Evolutionary conservation across 345 rosid genomes (phyloP).

Genomic region (Schrenkiella parvula): DNA sequence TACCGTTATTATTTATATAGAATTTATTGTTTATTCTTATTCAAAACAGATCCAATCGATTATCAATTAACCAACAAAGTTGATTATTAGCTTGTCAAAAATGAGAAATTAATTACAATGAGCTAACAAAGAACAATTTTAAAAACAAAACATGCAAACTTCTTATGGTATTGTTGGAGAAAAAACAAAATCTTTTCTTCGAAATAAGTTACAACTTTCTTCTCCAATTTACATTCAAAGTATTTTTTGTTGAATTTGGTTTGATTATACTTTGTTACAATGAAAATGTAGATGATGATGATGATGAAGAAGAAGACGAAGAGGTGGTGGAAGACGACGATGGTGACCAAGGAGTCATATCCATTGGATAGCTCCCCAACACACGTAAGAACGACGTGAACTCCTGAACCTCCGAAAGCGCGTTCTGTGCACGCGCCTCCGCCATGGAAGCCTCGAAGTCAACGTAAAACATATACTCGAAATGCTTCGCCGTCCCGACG

Average conservation of each 20-base stretch:
- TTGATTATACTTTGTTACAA: background rate
- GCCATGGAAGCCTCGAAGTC: conserved; percentile 99
- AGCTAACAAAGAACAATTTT: background rate
- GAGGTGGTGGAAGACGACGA: background rate
- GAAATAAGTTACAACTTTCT: background rate
- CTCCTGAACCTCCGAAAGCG: conserved; percentile 94
- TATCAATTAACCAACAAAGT: background rate
- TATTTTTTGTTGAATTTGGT: background rate
- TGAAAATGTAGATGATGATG: conserved; percentile 7
- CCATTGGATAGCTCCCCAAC: conserved; percentile 96
- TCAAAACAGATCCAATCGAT: background rate
- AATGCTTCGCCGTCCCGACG: conserved; percentile 89
- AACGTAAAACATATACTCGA: conserved; percentile 90
- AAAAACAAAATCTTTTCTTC: background rate
- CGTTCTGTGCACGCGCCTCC: conserved; percentile 88
- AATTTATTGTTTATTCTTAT: background rate
- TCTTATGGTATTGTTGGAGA: background rate
- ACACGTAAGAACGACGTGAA: conserved; percentile 95
- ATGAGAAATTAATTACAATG: background rate
- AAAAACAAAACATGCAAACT: background rate
- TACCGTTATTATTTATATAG: no score
- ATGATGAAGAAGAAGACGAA: background rate
- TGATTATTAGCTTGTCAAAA: background rate
- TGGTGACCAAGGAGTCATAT: conserved; percentile 96
- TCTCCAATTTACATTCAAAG: background rate